Evolutionary conservation across 108 stramenopile genomes (phyloP).

Genomic region (Bacterosira constricta): DNA sequence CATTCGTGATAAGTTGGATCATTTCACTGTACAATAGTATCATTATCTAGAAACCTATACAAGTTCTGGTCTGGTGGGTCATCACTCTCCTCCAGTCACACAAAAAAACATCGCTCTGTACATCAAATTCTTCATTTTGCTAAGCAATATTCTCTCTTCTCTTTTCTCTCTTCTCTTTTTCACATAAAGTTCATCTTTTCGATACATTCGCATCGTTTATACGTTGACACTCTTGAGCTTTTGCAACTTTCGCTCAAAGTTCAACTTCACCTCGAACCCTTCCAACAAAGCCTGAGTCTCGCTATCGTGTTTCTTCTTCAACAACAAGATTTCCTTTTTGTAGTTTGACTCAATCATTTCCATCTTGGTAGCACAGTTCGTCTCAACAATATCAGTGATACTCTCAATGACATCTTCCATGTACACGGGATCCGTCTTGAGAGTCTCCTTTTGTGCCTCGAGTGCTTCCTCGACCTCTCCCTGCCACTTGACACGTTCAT

Average conservation of each 20-base stretch:
- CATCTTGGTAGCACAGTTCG: conserved; percentile 13
- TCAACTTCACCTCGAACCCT: conserved; percentile 46
- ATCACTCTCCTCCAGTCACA: too few relatives aligned
- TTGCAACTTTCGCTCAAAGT: conserved; percentile 46
- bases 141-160: background rate
- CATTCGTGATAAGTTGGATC: too few relatives aligned
- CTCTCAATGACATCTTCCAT: conserved; percentile 8
- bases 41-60: too few relatives aligned
- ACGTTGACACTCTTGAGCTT: conserved; percentile 21
- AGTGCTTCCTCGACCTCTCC: conserved; percentile 6
- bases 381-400: conserved; percentile 21
- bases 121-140: background rate
- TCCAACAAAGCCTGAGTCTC: conserved; percentile 43
- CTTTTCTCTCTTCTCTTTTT: background rate
- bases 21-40: too few relatives aligned
- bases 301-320: conserved; percentile 40
- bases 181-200: background rate
- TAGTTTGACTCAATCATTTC: conserved; percentile 24
- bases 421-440: conserved; percentile 24
- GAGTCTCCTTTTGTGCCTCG: conserved; percentile 15
- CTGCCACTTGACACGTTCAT: conserved; percentile 35
- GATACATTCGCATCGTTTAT: too few relatives aligned
- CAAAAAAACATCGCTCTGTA: background rate
- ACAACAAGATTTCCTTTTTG: conserved; percentile 31
- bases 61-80: too few relatives aligned